A percentile compares a stretch with the other conserved stretches of the same genome.
Conservation (phyloP, 2,329 filamentous ascomycete species). For the Hortaea werneckii region DNA sequence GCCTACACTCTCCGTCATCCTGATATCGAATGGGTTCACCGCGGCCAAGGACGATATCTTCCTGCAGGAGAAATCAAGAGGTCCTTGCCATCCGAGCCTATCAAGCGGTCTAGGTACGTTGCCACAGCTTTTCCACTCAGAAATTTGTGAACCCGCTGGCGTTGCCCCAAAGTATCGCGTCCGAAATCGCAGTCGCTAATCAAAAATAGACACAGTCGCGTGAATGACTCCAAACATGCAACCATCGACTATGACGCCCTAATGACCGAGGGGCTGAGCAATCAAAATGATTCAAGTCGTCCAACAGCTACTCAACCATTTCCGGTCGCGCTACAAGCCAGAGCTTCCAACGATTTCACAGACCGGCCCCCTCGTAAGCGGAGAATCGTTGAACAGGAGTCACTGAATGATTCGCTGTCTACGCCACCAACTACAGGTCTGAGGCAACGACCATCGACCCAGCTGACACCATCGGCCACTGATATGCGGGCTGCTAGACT, state of each 20-base stretch:
- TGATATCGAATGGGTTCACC: constrained; percentile 23
- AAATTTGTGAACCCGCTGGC: too few species aligned
- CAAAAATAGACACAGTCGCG: not conserved
- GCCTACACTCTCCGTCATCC: constrained; percentile 21
- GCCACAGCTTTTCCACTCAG: not conserved
- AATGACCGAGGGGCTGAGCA: too few species aligned
- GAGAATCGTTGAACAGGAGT: constrained; percentile 1
- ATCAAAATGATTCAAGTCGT: too few species aligned
- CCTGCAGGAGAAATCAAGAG: constrained; percentile 11
- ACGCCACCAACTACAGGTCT: constrained; percentile 5
- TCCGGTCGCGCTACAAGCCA: not conserved
- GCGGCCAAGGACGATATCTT: constrained; percentile 24
- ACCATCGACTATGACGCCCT: too few species aligned
- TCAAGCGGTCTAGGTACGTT: not conserved
- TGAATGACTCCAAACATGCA: not conserved
- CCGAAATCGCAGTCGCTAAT: too few species aligned
- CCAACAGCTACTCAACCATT: too few species aligned
- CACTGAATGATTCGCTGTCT: constrained; percentile 4
- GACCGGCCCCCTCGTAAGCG: constrained; percentile 1
- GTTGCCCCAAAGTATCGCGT: too few species aligned
- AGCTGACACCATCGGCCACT: not conserved
- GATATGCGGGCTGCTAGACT: constrained; percentile 6
- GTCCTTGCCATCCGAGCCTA: too few species aligned
- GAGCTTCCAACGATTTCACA: not conserved
- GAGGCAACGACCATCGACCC: constrained; percentile 4